phyloP scores from a whole-genome alignment of 1,284 basidiomycete genomes.

The Malassezia equina region DNA sequence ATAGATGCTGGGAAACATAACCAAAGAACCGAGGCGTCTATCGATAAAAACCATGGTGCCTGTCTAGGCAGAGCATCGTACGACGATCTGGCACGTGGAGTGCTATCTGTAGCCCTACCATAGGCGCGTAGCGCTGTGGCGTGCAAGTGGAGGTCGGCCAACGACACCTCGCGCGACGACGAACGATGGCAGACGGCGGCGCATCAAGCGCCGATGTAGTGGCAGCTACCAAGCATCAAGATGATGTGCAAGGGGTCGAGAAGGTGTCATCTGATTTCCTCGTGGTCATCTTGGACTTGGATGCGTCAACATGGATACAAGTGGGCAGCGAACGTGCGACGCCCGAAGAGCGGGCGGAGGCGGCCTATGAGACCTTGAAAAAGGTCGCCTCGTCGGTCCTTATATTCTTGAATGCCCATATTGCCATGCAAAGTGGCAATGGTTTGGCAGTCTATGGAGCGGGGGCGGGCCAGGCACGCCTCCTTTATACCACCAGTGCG shows the following conservation, averaged over 20 bases:
- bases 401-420: constrained; percentile 82
- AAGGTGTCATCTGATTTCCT: constrained; percentile 31
- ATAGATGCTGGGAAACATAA: no score
- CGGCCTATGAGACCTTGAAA: constrained; percentile 20
- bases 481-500: constrained; percentile 17
- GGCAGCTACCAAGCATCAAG: background rate
- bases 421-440: constrained; percentile 82
- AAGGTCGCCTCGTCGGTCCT: constrained; percentile 54
- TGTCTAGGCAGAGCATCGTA: no score
- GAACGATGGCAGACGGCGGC: background rate
- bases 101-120: no score
- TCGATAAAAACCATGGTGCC: no score
- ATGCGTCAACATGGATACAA: constrained; percentile 28
- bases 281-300: constrained; percentile 39
- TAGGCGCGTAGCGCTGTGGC: no score
- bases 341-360: constrained; percentile 14
- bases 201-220: background rate
- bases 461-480: constrained; percentile 46
- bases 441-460: constrained; percentile 82
- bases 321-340: background rate
- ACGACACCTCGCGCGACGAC: background rate
- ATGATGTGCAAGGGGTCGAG: background rate
- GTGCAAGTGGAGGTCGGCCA: no score
- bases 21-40: no score
- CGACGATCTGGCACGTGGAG: no score